These are phyloP conservation scores for Trichoderma polysporum DNA, from an alignment of 2,329 filamentous ascomycete genomes.

Conservation along the genomic window DNA sequence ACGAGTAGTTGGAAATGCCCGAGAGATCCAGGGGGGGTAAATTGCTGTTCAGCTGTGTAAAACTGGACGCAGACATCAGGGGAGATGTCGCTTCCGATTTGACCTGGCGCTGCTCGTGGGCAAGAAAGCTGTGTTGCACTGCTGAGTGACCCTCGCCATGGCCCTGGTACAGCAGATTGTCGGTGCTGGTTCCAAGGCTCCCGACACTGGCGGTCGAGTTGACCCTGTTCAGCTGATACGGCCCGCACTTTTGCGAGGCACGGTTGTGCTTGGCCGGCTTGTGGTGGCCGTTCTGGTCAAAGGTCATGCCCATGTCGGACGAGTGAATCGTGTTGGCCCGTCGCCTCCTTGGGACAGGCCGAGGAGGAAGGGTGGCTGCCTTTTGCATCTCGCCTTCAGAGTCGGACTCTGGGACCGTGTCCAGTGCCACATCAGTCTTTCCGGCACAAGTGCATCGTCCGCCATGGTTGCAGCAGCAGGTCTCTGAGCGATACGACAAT, in stretches of 20 bases:
- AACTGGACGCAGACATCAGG: slow-evolving; percentile 49
- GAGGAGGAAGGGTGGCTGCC: slow-evolving; percentile 37
- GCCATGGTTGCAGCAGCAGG: slow-evolving; percentile 70
- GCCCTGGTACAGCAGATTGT: slow-evolving; percentile 42
- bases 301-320: slow-evolving; percentile 58
- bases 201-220: slow-evolving; percentile 56
- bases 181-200: slow-evolving; percentile 47
- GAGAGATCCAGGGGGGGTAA: slow-evolving; percentile 60
- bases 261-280: slow-evolving; percentile 63
- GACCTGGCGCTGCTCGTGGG: slow-evolving; percentile 51
- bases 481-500: slow-evolving; percentile 45
- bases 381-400: slow-evolving; percentile 49
- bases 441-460: slow-evolving; percentile 63
- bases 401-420: slow-evolving; percentile 64
- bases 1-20: slow-evolving; percentile 48
- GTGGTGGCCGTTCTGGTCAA: slow-evolving; percentile 65
- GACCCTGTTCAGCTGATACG: slow-evolving; percentile 60
- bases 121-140: slow-evolving; percentile 37
- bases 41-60: slow-evolving; percentile 51
- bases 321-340: slow-evolving; percentile 63
- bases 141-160: slow-evolving; percentile 38
- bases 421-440: slow-evolving; percentile 61
- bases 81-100: slow-evolving; percentile 64
- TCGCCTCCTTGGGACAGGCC: slow-evolving; percentile 48
- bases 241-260: slow-evolving; percentile 60